Conservation (phyloP, 2,329 filamentous ascomycete species). For the Aquanectria penicillioides region DNA sequence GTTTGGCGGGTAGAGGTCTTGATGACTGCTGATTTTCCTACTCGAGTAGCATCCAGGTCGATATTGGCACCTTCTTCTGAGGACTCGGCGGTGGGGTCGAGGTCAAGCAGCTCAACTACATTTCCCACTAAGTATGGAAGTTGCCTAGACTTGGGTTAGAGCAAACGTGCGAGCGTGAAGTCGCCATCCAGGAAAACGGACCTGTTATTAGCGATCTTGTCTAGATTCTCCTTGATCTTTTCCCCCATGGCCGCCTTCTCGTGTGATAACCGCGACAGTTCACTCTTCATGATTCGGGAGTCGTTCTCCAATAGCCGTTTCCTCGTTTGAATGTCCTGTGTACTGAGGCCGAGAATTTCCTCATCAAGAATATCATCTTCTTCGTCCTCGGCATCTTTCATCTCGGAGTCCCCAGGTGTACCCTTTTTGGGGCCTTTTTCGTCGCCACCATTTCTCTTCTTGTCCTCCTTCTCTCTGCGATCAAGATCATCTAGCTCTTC, state of each 20-base stretch:
- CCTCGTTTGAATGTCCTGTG: slow-evolving; percentile 92
- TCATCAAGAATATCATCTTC: slow-evolving; percentile 89
- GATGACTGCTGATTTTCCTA: slow-evolving; percentile 98
- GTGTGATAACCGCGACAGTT: slow-evolving; percentile 91
- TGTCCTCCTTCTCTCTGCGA: slow-evolving; percentile 80
- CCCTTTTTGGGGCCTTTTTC: slow-evolving; percentile 54
- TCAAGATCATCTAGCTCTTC: slow-evolving; percentile 93
- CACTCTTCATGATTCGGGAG: slow-evolving; percentile 97
- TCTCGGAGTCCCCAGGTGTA: slow-evolving; percentile 82
- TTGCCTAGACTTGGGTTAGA: slow-evolving; percentile 69
- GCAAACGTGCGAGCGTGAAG: background rate
- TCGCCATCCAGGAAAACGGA: slow-evolving; percentile 54
- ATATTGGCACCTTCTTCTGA: slow-evolving; percentile 99
- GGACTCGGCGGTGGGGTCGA: slow-evolving; percentile 95
- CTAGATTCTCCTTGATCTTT: slow-evolving; percentile 98
- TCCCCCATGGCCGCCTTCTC: slow-evolving; percentile 97
- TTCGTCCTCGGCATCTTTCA: slow-evolving; percentile 82
- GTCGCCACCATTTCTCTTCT: slow-evolving; percentile 51
- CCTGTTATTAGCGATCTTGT: slow-evolving; percentile 99
- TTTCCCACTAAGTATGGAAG: slow-evolving; percentile 98
- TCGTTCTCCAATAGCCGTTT: slow-evolving; percentile 96
- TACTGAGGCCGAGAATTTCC: slow-evolving; percentile 92
- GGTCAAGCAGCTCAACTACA: slow-evolving; percentile 95
- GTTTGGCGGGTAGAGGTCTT: slow-evolving; percentile 99
- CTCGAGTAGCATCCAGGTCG: slow-evolving; percentile 93